Base-by-base conservation (phyloP, 2,329 filamentous ascomycete genomes). In the Dactylellina parvicollis region DNA sequence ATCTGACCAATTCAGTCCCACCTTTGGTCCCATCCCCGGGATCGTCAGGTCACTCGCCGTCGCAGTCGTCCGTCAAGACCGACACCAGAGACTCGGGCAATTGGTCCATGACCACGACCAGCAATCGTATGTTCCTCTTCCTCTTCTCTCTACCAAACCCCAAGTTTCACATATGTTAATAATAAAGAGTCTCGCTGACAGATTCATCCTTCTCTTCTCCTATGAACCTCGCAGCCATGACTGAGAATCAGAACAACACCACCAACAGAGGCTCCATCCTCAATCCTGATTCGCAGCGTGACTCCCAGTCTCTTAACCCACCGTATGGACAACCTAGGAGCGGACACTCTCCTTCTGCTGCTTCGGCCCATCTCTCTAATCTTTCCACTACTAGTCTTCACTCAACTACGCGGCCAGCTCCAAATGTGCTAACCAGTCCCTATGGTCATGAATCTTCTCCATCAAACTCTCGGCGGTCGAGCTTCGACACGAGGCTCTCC, bases 71-170 rank as follows among this genome's bases (percentile, higher is more conserved):
- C 9, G 30, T 73, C 47, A 73, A 73, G 30, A 70, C 67, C 14
- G 77, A 78, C 47, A 54, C 76, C 22, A 65, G 77, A 46, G 77
- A 78, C 62, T 78, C 77, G 10, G 77, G 77, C 24, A 78, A 78
- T 70, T 78, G 77, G 77, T 78, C 77, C 32, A 75, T 78, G 71
- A 75, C 75, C 55, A 77, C 77, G 40, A 50, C 74, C 10, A 78
- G 77, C 74, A 78, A 77, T 65, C 74, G 77, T 78, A 76, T 66
- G 61, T 62, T 49, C 24, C 47, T 18, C 34, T 24, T 22, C 16
- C 20, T 42, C 52, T 36, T 40, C n/a, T 18, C 34, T 34, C 32
- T 22, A 22, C 22, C 16, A 18, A 36, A 32, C 22, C 30, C 12
- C n/a, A 57, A 55, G 18, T 34, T 34, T 30, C n/a, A 26, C 28